Percentiles rank a stretch among this genome's conserved stretches.
Evolutionary conservation across 805 yeast species (phyloP).

Genomic region (Ogataea dorogensis): DNA sequence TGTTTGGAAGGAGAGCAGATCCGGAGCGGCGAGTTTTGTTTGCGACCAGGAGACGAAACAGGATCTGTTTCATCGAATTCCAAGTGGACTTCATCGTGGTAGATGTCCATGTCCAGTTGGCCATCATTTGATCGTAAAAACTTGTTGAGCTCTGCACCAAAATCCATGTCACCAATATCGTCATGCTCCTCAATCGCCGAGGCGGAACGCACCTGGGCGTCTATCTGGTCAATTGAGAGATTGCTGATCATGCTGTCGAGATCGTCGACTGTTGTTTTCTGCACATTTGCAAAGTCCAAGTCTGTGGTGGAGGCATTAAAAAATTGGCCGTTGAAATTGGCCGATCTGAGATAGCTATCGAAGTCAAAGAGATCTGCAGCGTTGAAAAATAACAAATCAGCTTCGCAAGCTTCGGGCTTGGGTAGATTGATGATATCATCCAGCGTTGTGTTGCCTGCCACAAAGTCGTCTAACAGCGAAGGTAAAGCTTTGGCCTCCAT

Average conservation of each 20-base stretch:
- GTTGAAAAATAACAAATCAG: constrained; percentile 7
- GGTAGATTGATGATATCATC: constrained; percentile 24
- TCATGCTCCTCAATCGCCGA: constrained; percentile 17
- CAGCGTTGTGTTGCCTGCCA: constrained; percentile 25
- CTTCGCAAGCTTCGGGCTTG: constrained; percentile 4
- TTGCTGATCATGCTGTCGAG: constrained; percentile 30
- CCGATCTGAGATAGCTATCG: constrained; percentile 26
- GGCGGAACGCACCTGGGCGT: constrained; percentile 34
- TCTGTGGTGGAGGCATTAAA: constrained; percentile 12
- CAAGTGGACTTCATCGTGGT: constrained; percentile 23
- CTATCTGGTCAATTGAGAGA: constrained; percentile 35
- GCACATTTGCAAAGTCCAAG: constrained; percentile 26
- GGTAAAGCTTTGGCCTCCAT: constrained; percentile 1
- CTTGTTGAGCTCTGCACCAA: constrained; percentile 22
- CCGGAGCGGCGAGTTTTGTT: constrained; percentile 37
- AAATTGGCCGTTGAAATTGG: constrained; percentile 15
- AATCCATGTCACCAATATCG: constrained; percentile 19
- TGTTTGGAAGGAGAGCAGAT: constrained; percentile 41
- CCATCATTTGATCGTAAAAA: constrained; percentile 18
- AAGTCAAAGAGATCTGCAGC: constrained; percentile 25
- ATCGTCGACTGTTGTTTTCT: constrained; percentile 21
- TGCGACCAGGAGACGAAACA: background rate
- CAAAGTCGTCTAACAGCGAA: constrained; percentile 31
- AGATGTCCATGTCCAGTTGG: constrained; percentile 20
- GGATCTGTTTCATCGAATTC: constrained; percentile 20